Base-by-base conservation (phyloP, 169 alveolate genomes). In the Perkinsus marinus region DNA sequence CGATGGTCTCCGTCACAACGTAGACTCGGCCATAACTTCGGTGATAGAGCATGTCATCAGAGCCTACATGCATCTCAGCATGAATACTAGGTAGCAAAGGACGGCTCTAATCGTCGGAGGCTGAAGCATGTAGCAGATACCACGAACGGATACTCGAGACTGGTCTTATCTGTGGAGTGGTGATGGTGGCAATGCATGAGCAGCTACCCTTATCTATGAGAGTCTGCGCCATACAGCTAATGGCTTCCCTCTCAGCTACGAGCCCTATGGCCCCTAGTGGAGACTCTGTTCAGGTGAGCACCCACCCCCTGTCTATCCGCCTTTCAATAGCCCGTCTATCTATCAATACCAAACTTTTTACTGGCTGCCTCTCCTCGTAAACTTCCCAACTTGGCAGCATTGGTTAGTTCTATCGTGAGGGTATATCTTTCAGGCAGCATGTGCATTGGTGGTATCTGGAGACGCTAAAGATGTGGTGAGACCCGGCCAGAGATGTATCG, bases 121-220 rank as follows among this genome's bases (percentile, higher is more conserved):
- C 9, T 43, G 68, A 9, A 17, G 68, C 68, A 43, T 9, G 9
- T 43, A 17, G 26, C 46, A 93, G 91, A 89, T 93, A 79, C 89
- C 94, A 93, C 93, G 93, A 93, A n/a, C 92, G 89, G 89, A 79
- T 93, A 37, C 93, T 93, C 68, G 39, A 92, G 39, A 91, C 93
- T 3, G 94, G 94, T 34, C 92, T 43, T 16, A 46, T 93, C 90
- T 92, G 93, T 9, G 91, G 91, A 34, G 94, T 93, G 16, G 92
- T 92, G 26, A 57, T 92, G 39, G 91, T 93, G 13, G 94, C 94
- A 38, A 91, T 93, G 92, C 90, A 91, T 17, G 92, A 93, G 43
- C 79, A 92, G 37, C 46, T 92, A 91, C 90, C 89, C 39, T 90
- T 57, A 30, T 30, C 79, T 16, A 57, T 57, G 79, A 57, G 79